These are phyloP conservation scores for Xylaria nigripes DNA, from an alignment of 495 filamentous ascomycete species.

Conservation along the genomic window DNA sequence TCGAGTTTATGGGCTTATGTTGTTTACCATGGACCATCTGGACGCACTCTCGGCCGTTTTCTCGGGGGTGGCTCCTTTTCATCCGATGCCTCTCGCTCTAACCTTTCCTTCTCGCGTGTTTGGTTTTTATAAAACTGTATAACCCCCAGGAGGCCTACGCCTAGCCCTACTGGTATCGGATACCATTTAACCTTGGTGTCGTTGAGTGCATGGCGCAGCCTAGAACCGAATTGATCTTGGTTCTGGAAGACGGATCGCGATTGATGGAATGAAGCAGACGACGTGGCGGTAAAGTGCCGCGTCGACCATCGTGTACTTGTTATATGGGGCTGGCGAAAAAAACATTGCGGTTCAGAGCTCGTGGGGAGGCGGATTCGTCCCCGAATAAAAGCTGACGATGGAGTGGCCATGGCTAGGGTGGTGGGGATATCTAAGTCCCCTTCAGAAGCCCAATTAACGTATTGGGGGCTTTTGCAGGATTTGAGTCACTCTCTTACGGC, in stretches of 20 bases:
- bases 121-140: slow-evolving; percentile 74
- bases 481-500: neutral
- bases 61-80: slow-evolving; percentile 42
- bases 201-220: slow-evolving; percentile 37
- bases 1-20: neutral
- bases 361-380: slow-evolving; percentile 5
- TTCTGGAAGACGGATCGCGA: slow-evolving; percentile 30
- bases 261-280: slow-evolving; percentile 15
- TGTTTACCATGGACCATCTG: slow-evolving; percentile 77
- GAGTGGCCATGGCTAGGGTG: neutral
- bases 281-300: slow-evolving; percentile 9
- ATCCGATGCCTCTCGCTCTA: slow-evolving; percentile 41
- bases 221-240: slow-evolving; percentile 33
- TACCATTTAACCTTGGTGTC: slow-evolving; percentile 85
- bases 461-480: neutral
- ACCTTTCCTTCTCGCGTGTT: slow-evolving; percentile 47
- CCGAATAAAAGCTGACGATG: slow-evolving; percentile 1
- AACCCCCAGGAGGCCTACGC: slow-evolving; percentile 77
- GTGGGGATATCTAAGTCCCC: neutral
- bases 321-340: slow-evolving; percentile 10
- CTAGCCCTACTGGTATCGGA: slow-evolving; percentile 87
- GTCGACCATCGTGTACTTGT: slow-evolving; percentile 11
- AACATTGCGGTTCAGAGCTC: slow-evolving; percentile 13
- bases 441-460: neutral
- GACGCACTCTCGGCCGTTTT: slow-evolving; percentile 63